These are phyloP conservation scores for Arachnopeziza araneosa DNA, from an alignment of 2,329 filamentous ascomycete genomes.

Conservation along the genomic window DNA sequence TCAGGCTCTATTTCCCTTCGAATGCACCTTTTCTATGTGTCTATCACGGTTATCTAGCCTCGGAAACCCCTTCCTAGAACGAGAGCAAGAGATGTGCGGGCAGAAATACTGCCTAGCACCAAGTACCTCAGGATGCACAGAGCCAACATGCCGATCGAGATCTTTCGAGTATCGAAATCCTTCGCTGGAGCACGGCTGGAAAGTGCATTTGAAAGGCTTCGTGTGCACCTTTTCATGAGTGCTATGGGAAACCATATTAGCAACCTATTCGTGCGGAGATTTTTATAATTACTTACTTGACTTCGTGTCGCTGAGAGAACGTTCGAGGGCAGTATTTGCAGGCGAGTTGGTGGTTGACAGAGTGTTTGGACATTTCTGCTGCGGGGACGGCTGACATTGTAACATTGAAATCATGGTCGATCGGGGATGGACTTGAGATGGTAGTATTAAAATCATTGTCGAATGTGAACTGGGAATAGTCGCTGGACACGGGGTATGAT, in stretches of 20 bases:
- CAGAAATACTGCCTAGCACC: background rate
- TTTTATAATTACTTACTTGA: too few relatives aligned
- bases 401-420: too few relatives aligned
- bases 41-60: background rate
- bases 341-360: too few relatives aligned
- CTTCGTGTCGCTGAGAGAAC: too few relatives aligned
- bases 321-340: too few relatives aligned
- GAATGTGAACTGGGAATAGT: background rate
- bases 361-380: too few relatives aligned
- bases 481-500: background rate
- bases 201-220: background rate
- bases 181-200: background rate
- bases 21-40: background rate
- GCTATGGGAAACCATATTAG: background rate
- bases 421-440: too few relatives aligned
- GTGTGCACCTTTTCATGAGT: background rate
- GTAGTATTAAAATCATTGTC: too few relatives aligned
- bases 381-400: too few relatives aligned
- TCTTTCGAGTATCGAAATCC: background rate
- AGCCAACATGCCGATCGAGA: background rate
- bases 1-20: background rate
- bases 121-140: background rate
- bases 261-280: too few relatives aligned
- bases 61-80: background rate
- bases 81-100: background rate